Evolutionary conservation across 257 asterid genomes (phyloP).

Genomic region (Linderniella brevidens): DNA sequence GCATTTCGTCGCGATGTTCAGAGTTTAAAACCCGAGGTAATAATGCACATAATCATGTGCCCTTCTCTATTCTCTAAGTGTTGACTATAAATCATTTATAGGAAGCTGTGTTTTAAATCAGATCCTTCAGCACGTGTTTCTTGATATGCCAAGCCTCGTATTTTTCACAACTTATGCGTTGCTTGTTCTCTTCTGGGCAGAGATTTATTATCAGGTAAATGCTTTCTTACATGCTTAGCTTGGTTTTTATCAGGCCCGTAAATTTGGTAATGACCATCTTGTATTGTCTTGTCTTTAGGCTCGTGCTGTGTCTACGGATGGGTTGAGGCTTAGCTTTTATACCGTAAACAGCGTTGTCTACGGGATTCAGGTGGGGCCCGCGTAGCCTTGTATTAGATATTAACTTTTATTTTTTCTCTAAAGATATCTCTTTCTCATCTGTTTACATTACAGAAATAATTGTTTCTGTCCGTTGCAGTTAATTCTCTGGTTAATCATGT

Average conservation of each 20-base stretch:
- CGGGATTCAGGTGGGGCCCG: slow-evolving; percentile 57
- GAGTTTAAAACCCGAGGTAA: slow-evolving; percentile 71
- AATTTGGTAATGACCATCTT: background rate
- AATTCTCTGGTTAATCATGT: slow-evolving; percentile 54
- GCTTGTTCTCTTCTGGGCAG: slow-evolving; percentile 93
- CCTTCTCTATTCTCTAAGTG: too few species aligned
- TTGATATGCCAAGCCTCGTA: slow-evolving; percentile 88
- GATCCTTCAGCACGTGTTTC: slow-evolving; percentile 85
- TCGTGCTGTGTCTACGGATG: slow-evolving; percentile 92
- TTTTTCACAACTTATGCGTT: slow-evolving; percentile 95
- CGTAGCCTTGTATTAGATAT: background rate
- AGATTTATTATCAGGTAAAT: slow-evolving; percentile 82
- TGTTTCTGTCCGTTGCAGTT: slow-evolving; percentile 33
- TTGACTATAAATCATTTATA: background rate
- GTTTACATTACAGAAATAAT: background rate
- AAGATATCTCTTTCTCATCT: too few species aligned
- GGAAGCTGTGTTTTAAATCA: slow-evolving; percentile 12
- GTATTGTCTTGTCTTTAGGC: slow-evolving; percentile 32
- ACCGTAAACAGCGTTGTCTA: slow-evolving; percentile 67
- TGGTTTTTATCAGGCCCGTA: background rate
- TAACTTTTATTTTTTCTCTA: too few species aligned
- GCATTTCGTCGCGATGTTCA: slow-evolving; percentile 64
- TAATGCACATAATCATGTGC: too few species aligned
- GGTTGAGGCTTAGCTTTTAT: slow-evolving; percentile 82
- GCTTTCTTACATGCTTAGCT: background rate